Evolutionary conservation across 208 protist species (phyloP).

Genomic region (Leishmania guyanensis): DNA sequence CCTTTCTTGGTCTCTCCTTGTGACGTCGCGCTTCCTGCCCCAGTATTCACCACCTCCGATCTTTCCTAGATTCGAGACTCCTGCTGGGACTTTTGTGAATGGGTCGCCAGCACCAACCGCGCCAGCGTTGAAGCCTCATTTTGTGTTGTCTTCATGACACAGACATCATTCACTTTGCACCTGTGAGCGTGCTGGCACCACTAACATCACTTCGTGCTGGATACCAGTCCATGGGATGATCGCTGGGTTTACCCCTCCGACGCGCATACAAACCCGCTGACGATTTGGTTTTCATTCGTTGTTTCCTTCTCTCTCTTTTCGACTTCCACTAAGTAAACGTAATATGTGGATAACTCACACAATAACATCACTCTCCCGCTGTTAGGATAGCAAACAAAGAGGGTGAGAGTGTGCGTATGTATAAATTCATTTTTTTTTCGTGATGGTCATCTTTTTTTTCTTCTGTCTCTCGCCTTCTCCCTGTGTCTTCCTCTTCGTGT

Average conservation of each 20-base stretch:
- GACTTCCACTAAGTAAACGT: background rate
- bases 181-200: background rate
- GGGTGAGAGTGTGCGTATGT: background rate
- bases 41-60: background rate
- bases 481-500: background rate
- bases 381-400: background rate
- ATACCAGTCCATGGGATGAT: too few species aligned
- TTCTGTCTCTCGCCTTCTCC: background rate
- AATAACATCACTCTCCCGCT: background rate
- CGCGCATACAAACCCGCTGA: background rate
- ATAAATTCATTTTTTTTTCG: background rate
- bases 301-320: conserved; percentile 5
- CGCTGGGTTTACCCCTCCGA: background rate
- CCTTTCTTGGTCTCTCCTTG: background rate
- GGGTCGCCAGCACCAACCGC: background rate
- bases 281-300: background rate
- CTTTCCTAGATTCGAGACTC: background rate
- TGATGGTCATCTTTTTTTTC: conserved; percentile 1
- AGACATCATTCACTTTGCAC: background rate
- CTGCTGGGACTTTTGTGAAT: background rate
- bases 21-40: background rate
- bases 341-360: background rate
- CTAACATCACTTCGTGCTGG: too few species aligned
- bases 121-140: background rate
- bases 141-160: background rate